Evolutionary conservation across 805 yeast species (phyloP), one percentile per base, ranked within the genome.

Genomic region (Tetrapisispora iriomotensis): DNA sequence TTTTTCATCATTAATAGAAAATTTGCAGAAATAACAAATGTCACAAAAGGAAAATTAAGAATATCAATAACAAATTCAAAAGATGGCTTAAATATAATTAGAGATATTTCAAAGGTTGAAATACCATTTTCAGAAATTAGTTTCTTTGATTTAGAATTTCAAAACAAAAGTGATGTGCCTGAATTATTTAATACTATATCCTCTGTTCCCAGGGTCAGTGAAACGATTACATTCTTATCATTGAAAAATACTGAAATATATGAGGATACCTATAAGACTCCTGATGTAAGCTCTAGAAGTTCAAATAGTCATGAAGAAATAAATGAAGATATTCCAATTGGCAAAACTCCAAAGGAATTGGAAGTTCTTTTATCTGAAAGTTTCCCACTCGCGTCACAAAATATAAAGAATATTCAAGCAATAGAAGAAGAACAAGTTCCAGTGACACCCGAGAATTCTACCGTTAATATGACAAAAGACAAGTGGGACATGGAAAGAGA

Each of bases 181-280:
- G 24, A 30, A 9, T 30, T 22, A 9, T 25, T 7, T 20, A 26
- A 30, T 17, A n/a, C 9, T 19, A 24, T 17, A 6, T 42, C 36
- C 2, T 40, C 26, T 29, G 20, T 46, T 8, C 49, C 56, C 21
- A 63, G 60, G 41, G 47, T 62, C 2, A 64, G 67, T 36, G 62
- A 61, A 31, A 60, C 49, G 1, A 41, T 53, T 34, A 48, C 51
- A 2, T 57, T 46, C 28, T 54, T 63, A 19, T 39, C 49, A 2
- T 44, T 60, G 4, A 41, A 48, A 12, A 46, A 51, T 33, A 22
- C 38, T 9, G 52, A 48, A 23, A 17, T 12, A 3, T 33, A 33
- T 24, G 36, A 33, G 17, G 24, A 33, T 13, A 33, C 36, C 2
- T 33, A 33, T 23, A 33, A 33, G 3, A 33, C 36, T 15, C 36